A percentile compares a stretch with the other conserved stretches of the same genome.
These are phyloP conservation scores for Acer negundo DNA, from an alignment of 345 rosid species.

Conservation along the genomic window DNA sequence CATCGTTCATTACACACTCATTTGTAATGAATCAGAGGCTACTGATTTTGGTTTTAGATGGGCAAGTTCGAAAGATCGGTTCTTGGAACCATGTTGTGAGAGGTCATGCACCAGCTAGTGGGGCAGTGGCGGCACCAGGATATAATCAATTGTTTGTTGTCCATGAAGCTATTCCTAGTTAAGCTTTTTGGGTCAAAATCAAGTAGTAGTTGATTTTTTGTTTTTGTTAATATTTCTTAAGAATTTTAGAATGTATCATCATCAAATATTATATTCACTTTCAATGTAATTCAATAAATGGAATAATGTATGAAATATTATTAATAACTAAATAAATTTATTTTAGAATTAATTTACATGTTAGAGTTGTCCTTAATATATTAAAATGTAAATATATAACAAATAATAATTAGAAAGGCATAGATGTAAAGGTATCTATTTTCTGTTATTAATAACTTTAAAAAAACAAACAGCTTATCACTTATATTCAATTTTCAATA, in stretches of 20 bases:
- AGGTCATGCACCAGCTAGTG: conserved; percentile 28
- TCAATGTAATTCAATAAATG: too few relatives aligned
- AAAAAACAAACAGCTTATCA: too few relatives aligned
- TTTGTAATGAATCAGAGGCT: conserved; percentile 63
- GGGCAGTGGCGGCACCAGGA: conserved; percentile 46
- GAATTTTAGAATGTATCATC: neutral
- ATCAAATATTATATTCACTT: too few relatives aligned
- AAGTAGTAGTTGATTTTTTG: neutral
- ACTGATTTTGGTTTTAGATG: conserved; percentile 39
- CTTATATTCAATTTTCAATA: too few relatives aligned
- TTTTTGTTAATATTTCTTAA: neutral
- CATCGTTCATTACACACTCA: conserved; percentile 67
- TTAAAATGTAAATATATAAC: too few relatives aligned
- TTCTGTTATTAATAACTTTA: too few relatives aligned
- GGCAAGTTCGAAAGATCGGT: neutral
- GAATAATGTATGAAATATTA: too few relatives aligned
- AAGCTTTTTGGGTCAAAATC: conserved; percentile 40
- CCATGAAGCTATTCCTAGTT: conserved; percentile 44
- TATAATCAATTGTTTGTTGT: conserved; percentile 44
- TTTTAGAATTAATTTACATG: too few relatives aligned
- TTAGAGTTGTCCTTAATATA: too few relatives aligned
- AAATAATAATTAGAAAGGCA: too few relatives aligned
- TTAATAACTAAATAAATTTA: too few relatives aligned
- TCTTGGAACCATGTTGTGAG: neutral
- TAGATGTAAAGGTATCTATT: too few relatives aligned